A percentile compares a stretch with the other conserved stretches of the same genome.
These are phyloP conservation scores for Rhinocladiella mackenziei DNA, from an alignment of 2,329 filamentous ascomycete species.

Conservation along the genomic window DNA sequence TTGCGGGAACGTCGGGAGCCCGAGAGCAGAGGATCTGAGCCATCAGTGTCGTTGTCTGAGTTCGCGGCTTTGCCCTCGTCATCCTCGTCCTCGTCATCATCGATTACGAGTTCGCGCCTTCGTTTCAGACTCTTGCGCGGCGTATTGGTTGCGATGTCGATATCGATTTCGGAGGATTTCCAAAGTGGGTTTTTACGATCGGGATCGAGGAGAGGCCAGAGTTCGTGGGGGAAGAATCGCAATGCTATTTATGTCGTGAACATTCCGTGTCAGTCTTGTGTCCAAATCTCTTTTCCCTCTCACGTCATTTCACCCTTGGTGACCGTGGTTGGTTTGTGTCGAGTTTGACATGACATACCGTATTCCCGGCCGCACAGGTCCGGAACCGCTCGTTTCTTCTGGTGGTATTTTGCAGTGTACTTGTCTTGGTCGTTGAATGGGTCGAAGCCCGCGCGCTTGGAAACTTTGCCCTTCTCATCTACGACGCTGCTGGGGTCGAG, in stretches of 20 bases:
- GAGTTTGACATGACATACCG: slow-evolving; percentile 41
- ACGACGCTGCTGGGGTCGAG: slow-evolving; percentile 41
- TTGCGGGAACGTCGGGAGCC: slow-evolving; percentile 15
- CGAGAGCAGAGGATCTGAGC: slow-evolving; percentile 16
- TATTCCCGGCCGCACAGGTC: slow-evolving; percentile 53
- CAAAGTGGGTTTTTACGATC: slow-evolving; percentile 38
- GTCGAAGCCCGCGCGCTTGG: slow-evolving; percentile 50
- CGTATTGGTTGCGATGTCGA: slow-evolving; percentile 9
- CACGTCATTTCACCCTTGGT: slow-evolving; percentile 1
- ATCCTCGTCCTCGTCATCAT: slow-evolving; percentile 37
- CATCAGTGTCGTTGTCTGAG: slow-evolving; percentile 33
- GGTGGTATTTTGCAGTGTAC: slow-evolving; percentile 54
- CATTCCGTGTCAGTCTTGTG: too few relatives aligned
- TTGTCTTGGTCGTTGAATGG: slow-evolving; percentile 60
- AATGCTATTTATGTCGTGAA: slow-evolving; percentile 44
- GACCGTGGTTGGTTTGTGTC: neutral
- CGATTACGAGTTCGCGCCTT: slow-evolving; percentile 29
- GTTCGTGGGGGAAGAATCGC: slow-evolving; percentile 56
- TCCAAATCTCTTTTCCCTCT: too few relatives aligned
- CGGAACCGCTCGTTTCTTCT: slow-evolving; percentile 53
- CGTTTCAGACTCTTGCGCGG: slow-evolving; percentile 31
- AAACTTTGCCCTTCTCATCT: slow-evolving; percentile 38
- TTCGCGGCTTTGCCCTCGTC: slow-evolving; percentile 41
- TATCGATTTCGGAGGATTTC: slow-evolving; percentile 31
- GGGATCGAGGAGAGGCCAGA: slow-evolving; percentile 53